A percentile compares a stretch with the other conserved stretches of the same genome.
phyloP scores from a whole-genome alignment of 441 rosid species.

The Populus tomentosa region DNA sequence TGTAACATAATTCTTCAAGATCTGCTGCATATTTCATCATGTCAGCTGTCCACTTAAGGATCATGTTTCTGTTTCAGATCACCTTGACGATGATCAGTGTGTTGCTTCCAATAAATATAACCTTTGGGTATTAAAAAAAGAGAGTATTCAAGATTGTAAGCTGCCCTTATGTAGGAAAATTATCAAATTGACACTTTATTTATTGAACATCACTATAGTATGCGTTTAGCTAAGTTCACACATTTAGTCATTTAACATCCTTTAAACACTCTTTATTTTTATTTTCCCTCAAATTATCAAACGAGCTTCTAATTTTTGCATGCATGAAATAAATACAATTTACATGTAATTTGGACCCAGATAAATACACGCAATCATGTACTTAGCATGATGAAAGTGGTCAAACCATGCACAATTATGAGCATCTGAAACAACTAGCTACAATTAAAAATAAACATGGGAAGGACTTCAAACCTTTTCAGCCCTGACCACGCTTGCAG shows the following conservation, averaged over 20 bases:
- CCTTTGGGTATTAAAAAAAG: background rate
- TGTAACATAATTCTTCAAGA: background rate
- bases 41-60: constrained; percentile 23
- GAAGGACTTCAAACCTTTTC: constrained; percentile 4
- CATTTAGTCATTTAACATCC: background rate
- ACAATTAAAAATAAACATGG: background rate
- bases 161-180: background rate
- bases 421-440: background rate
- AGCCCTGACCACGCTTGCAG: constrained; percentile 2
- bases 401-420: background rate
- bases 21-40: constrained; percentile 44
- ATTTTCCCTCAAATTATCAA: background rate
- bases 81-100: background rate
- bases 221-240: background rate
- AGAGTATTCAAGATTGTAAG: background rate
- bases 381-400: background rate
- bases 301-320: background rate
- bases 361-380: background rate
- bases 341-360: background rate
- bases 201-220: background rate
- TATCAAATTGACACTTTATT: background rate
- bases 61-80: background rate
- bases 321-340: background rate
- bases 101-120: background rate
- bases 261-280: background rate